Evolutionary conservation across 805 yeast species (phyloP).

Genomic region (Yamadazyma olivae): DNA sequence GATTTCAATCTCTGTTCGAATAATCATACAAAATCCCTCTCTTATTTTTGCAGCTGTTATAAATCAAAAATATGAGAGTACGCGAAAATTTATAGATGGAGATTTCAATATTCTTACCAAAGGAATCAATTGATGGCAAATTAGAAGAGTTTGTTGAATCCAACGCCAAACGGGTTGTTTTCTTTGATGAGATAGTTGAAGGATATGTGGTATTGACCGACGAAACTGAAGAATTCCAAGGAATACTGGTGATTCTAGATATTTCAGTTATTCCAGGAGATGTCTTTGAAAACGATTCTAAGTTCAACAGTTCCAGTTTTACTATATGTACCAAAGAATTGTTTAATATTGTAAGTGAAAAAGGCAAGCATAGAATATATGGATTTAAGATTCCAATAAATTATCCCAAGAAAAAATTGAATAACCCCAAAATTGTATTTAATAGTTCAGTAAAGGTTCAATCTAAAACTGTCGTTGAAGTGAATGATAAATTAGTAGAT

Average conservation of each 20-base stretch:
- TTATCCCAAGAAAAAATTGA: conserved; percentile 29
- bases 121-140: neutral
- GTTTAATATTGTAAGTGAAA: neutral
- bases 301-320: neutral
- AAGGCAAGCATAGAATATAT: conserved; percentile 19
- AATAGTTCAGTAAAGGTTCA: conserved; percentile 14
- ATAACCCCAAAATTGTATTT: conserved; percentile 22
- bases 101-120: conserved; percentile 1
- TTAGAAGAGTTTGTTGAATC: neutral
- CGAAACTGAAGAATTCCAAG: neutral
- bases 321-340: neutral
- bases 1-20: no score
- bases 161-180: conserved; percentile 1
- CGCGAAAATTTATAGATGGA: neutral
- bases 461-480: neutral
- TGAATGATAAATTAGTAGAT: conserved; percentile 1
- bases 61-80: no score
- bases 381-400: conserved; percentile 24
- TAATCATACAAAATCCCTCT: no score
- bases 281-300: conserved; percentile 9
- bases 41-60: no score
- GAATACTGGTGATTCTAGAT: conserved; percentile 3
- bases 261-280: conserved; percentile 12
- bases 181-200: conserved; percentile 5
- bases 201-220: conserved; percentile 3